phyloP scores from a whole-genome alignment of 2,329 filamentous ascomycete species.

The Botrytis aclada region DNA sequence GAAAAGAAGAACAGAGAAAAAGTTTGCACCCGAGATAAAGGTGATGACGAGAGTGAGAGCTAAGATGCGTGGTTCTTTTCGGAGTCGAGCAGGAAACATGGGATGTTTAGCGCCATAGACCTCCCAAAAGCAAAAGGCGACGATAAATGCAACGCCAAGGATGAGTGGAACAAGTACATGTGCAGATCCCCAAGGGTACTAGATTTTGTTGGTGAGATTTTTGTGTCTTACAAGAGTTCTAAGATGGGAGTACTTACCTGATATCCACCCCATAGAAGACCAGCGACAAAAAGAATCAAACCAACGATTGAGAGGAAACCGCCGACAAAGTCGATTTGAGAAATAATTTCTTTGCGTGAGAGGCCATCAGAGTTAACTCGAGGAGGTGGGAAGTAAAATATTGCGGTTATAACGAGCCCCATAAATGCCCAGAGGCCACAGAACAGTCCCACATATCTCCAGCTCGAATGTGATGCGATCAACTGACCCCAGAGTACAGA shows the following conservation, averaged over 20 bases:
- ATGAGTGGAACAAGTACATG: conserved; percentile 55
- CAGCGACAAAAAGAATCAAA: conserved; percentile 50
- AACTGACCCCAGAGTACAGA: conserved; percentile 59
- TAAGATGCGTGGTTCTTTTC: conserved; percentile 51
- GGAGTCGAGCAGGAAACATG: conserved; percentile 49
- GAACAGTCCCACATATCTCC: conserved; percentile 54
- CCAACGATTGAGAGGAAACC: conserved; percentile 49
- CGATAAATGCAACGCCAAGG: conserved; percentile 46
- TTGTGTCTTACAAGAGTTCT: background rate
- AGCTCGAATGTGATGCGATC: conserved; percentile 46
- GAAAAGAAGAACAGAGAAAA: conserved; percentile 46
- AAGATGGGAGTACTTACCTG: conserved; percentile 25
- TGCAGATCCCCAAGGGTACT: conserved; percentile 54
- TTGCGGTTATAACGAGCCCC: conserved; percentile 48
- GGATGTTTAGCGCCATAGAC: conserved; percentile 49
- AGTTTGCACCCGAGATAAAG: conserved; percentile 57
- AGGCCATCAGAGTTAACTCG: conserved; percentile 43
- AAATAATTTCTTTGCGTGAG: conserved; percentile 41
- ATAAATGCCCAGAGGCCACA: conserved; percentile 51
- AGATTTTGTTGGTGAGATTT: conserved; percentile 50
- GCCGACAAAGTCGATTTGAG: conserved; percentile 50
- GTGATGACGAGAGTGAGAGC: conserved; percentile 54
- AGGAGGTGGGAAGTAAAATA: conserved; percentile 54
- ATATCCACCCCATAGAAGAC: conserved; percentile 56
- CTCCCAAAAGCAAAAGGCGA: conserved; percentile 53